phyloP scores from a whole-genome alignment of 1,284 basidiomycete species.

The Tilletia walkeri region DNA sequence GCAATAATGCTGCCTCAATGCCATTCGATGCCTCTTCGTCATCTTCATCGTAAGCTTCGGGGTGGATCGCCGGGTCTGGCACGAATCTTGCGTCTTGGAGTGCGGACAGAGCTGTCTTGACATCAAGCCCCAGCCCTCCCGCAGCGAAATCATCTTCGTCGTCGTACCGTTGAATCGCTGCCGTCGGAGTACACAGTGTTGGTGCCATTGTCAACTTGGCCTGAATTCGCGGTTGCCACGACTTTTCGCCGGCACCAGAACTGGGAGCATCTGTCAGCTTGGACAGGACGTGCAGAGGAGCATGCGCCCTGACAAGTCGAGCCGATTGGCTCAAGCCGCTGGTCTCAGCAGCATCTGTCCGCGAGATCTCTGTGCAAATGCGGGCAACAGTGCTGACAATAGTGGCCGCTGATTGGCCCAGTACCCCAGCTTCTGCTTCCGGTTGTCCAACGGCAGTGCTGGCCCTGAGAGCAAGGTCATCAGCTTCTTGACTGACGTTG shows the following conservation, averaged over 20 bases:
- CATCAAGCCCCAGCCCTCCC: not conserved
- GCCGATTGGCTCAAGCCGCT: not conserved
- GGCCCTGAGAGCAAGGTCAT: slow-evolving; percentile 10
- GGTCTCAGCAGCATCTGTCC: not conserved
- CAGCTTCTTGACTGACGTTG: not conserved
- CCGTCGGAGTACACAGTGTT: slow-evolving; percentile 1
- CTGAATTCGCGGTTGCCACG: not conserved
- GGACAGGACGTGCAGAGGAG: not conserved
- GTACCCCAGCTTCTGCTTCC: slow-evolving; percentile 26
- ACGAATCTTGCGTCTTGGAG: not conserved
- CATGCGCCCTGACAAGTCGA: slow-evolving; percentile 5
- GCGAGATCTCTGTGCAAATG: not conserved
- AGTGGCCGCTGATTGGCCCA: slow-evolving; percentile 30
- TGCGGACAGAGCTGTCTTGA: not conserved
- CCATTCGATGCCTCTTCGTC: not conserved
- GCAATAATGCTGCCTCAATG: not conserved
- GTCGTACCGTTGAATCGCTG: slow-evolving; percentile 1
- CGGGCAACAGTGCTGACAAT: slow-evolving; percentile 30
- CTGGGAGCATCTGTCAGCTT: not conserved
- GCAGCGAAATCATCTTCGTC: slow-evolving; percentile 10
- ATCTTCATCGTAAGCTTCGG: slow-evolving; percentile 10
- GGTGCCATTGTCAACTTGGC: not conserved
- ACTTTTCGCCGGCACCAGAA: not conserved
- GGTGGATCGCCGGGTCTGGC: slow-evolving; percentile 11
- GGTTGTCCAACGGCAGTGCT: not conserved